phyloP scores from a whole-genome alignment of 352 stramenopile species.

The Pythium rhizo-oryzae region DNA sequence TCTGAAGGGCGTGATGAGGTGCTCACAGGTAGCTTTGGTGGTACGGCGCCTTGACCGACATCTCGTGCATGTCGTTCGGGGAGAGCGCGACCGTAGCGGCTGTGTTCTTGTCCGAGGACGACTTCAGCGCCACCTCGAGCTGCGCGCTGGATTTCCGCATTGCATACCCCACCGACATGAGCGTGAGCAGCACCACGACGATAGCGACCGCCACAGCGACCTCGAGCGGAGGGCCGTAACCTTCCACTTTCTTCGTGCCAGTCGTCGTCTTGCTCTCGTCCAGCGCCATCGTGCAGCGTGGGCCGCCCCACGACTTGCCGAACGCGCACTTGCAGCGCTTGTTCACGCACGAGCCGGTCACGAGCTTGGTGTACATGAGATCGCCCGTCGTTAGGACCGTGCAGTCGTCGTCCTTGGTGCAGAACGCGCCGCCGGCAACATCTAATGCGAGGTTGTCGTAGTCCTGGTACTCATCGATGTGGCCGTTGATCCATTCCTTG shows the following conservation, averaged over 20 bases:
- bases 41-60: constrained; percentile 19
- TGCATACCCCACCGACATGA: constrained; percentile 16
- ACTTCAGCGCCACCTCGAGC: constrained; percentile 14
- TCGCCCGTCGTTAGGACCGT: constrained; percentile 28
- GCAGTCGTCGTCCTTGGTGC: constrained; percentile 37
- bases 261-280: constrained; percentile 19
- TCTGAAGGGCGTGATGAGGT: no score
- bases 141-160: constrained; percentile 6
- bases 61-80: constrained; percentile 12
- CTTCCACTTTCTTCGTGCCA: constrained; percentile 15
- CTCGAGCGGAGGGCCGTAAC: constrained; percentile 27
- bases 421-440: constrained; percentile 34
- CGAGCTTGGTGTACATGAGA: constrained; percentile 23
- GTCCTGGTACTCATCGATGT: constrained; percentile 42
- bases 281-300: constrained; percentile 35
- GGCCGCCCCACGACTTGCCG: constrained; percentile 33
- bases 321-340: constrained; percentile 51
- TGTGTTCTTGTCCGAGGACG: constrained; percentile 17
- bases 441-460: constrained; percentile 33
- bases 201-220: constrained; percentile 18
- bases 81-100: constrained; percentile 10
- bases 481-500: constrained; percentile 43
- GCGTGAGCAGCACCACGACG: constrained; percentile 21
- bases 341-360: constrained; percentile 35
- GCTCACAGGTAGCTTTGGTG: constrained; percentile 23